A percentile compares a stretch with the other conserved stretches of the same genome.
Evolutionary conservation across 768 basidiomycete genomes (phyloP).

Genomic region (Lactarius sanguifluus): DNA sequence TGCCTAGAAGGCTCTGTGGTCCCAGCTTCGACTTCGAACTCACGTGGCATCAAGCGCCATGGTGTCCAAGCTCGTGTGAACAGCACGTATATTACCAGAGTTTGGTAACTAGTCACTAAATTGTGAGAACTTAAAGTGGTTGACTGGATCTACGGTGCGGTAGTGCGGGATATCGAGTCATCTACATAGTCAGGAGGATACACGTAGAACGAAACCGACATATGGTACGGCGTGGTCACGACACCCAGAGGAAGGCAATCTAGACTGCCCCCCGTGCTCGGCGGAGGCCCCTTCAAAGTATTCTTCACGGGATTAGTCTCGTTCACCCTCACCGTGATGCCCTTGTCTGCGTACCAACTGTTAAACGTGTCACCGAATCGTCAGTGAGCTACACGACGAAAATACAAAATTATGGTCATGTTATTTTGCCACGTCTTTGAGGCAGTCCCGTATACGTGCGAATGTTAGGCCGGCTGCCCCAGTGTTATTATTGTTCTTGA

Average conservation of each 20-base stretch:
- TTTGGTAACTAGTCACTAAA: neutral
- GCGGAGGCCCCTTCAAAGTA: neutral
- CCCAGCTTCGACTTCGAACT: neutral
- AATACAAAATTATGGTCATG: no score
- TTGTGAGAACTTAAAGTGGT: neutral
- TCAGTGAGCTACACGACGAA: neutral
- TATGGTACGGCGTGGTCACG: neutral
- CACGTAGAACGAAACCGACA: neutral
- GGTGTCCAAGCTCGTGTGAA: neutral
- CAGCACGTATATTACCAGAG: neutral
- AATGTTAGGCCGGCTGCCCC: no score
- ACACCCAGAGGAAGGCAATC: neutral
- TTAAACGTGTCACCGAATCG: neutral
- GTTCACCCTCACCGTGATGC: neutral
- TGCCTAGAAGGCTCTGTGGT: neutral
- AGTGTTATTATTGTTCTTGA: neutral
- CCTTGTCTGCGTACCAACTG: neutral
- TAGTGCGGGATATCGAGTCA: constrained; percentile 1
- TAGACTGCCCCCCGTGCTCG: neutral
- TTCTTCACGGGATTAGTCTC: neutral
- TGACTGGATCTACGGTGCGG: neutral
- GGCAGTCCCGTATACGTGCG: neutral
- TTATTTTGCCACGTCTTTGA: no score
- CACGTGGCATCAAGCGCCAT: neutral
- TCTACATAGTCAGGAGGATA: constrained; percentile 11